Evolutionary conservation across 805 yeast species (phyloP), one percentile per base, ranked within the genome.

Genomic region (Candida nemodendra): DNA sequence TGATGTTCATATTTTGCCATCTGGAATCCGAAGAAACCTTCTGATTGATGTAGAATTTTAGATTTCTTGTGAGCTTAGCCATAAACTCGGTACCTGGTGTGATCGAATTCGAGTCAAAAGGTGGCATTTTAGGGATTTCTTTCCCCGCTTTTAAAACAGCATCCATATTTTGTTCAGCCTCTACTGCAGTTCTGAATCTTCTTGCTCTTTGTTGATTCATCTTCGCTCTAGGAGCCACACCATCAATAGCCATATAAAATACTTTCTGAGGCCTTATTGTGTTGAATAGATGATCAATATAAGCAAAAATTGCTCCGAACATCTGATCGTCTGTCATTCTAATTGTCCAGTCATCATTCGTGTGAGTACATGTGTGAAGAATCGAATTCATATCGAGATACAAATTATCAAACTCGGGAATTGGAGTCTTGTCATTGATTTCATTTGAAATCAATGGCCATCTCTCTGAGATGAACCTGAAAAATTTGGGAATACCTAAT

Each of bases 381-480:
- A 93, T 93, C 17, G 98, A 89, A 66, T 93, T 93, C 99, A 93
- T 93, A 68, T 93, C 99, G 48, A 93, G 76, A 56, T 93, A 93
- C 45, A 93, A 69, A 56, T 91, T 91, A 62, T 93, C 99, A 61
- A 87, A 93, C 61, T 90, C 97, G 3, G 97, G 95, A 42, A 90
- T 78, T 51, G 84, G 87, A 36, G 75, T 72, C 19, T 36, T 27
- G 21, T 82, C 93, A 50, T 83, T 88, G 47, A 91, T 80, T 55
- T 80, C 69, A 63, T 89, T 95, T 9, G 95, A 82, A 49, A 90
- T 89, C 71, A 84, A 72, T 22, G 99, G 99, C 97, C 98, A 93
- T 79, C 99, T 80, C 68, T 93, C 98, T 33, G 97, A 88, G 69
- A 93, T 89, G 71, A 87, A 91, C 66, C 96, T 79, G 64, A 88